These are phyloP conservation scores for Coemansia sp. DNA, from an alignment of 192 early-diverging fungal species.

Conservation along the genomic window DNA sequence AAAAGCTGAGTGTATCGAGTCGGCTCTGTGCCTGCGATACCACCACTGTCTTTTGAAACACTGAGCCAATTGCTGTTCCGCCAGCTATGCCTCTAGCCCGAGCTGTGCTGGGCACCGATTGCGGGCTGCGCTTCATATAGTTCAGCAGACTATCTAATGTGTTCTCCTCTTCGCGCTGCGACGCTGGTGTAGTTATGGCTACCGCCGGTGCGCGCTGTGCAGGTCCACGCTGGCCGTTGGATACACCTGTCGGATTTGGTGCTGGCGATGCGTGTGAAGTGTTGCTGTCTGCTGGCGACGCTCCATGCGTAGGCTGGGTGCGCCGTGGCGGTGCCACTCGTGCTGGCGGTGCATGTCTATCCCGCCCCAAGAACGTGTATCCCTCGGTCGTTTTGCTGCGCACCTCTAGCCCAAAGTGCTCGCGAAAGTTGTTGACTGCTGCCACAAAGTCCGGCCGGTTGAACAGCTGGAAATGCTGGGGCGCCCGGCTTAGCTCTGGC, in stretches of 20 bases:
- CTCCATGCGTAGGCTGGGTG: not conserved
- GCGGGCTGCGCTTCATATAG: constrained; percentile 36
- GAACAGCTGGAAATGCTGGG: constrained; percentile 23
- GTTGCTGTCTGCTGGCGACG: constrained; percentile 20
- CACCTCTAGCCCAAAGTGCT: constrained; percentile 44
- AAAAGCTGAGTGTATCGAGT: constrained; percentile 4
- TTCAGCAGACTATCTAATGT: constrained; percentile 37
- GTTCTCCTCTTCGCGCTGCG: constrained; percentile 16
- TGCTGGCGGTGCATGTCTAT: constrained; percentile 11
- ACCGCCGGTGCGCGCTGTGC: constrained; percentile 3
- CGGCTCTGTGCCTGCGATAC: constrained; percentile 27
- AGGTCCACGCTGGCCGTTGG: not conserved
- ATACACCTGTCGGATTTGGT: not conserved
- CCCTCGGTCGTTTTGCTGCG: constrained; percentile 30
- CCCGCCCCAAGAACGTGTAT: constrained; percentile 43
- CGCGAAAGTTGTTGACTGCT: constrained; percentile 30
- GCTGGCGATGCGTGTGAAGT: constrained; percentile 9
- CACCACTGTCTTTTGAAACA: constrained; percentile 31
- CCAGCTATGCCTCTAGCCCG: not conserved
- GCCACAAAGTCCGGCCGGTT: constrained; percentile 33
- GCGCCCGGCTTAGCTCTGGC: constrained; percentile 1
- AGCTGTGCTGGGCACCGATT: constrained; percentile 9
- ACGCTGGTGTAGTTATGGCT: not conserved
- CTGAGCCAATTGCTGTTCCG: constrained; percentile 2
- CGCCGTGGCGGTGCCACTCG: constrained; percentile 2